These are phyloP conservation scores for Sclerotinia minor DNA, from an alignment of 2,329 filamentous ascomycete genomes.

Conservation along the genomic window DNA sequence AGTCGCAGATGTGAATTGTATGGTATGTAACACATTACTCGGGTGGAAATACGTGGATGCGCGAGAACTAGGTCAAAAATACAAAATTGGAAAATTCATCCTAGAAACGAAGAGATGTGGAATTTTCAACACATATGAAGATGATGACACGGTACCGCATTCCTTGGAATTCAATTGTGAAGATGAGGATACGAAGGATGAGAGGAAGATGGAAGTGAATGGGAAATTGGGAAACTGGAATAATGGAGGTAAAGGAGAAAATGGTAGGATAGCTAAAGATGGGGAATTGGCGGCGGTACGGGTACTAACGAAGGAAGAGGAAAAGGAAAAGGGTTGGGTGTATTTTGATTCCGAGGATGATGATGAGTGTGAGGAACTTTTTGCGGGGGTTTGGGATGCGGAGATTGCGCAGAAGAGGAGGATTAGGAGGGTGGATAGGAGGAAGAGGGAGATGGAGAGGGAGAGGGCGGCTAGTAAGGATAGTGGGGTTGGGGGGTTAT, in stretches of 20 bases:
- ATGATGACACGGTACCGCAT: constrained; percentile 35
- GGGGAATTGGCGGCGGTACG: constrained; percentile 44
- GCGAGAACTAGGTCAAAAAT: constrained; percentile 58
- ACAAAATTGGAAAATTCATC: constrained; percentile 70
- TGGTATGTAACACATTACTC: constrained; percentile 55
- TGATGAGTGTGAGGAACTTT: constrained; percentile 67
- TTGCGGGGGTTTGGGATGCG: constrained; percentile 61
- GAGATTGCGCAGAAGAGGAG: constrained; percentile 42
- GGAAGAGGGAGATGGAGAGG: constrained; percentile 25
- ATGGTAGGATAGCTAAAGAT: constrained; percentile 45
- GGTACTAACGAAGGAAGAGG: constrained; percentile 22
- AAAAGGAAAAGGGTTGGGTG: constrained; percentile 56
- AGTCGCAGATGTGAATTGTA: constrained; percentile 63
- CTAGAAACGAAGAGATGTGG: constrained; percentile 61
- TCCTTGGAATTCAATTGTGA: constrained; percentile 31
- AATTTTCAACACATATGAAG: constrained; percentile 56
- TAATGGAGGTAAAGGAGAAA: constrained; percentile 56
- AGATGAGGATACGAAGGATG: constrained; percentile 57
- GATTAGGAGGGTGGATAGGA: constrained; percentile 29
- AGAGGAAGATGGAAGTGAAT: constrained; percentile 53
- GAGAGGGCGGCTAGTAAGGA: constrained; percentile 21
- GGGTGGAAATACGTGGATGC: constrained; percentile 71
- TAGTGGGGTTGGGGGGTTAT: constrained; percentile 13
- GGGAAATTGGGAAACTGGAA: constrained; percentile 65
- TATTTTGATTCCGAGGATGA: constrained; percentile 54